Base-by-base conservation (phyloP, 2,329 filamentous ascomycete genomes). In the Pseudogymnoascus destructans region DNA sequence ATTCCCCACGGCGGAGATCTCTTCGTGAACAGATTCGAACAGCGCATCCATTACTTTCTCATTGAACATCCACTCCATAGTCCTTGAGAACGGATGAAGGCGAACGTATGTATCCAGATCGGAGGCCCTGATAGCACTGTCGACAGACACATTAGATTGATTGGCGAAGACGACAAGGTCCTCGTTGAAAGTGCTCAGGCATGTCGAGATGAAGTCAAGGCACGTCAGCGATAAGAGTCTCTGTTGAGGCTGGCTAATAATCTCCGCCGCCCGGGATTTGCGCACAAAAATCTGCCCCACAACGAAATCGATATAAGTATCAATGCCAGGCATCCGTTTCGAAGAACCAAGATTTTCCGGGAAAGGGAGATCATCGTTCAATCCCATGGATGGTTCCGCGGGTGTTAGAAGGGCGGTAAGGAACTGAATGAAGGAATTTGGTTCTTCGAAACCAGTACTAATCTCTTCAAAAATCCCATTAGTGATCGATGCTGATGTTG, bases 41-140 rank as follows among this genome's bases (percentile, higher is more conserved):
- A 98, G 73, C 11, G 85, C 81, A 63, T 80, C 81, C 66, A 95
- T 82, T 19, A 96, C 88, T 63, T 86, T 89, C 66, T 95, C 89
- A 68, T 95, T 96, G 71, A 95, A 95, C 72, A 98, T 81, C 90
- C 93, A 97, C 68, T 98, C 93, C 87, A 97, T 96, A 13, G 95
- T 85, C 60, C 95, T 83, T 2, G 88, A 84, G 67, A 97, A 98
- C 0, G 95, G 92, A 72, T 98, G 95, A 57, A 95, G 79, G 21
- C 84, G 82, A 60, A 93, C 83, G 68, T 98, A 99, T 5, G 80
- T 79, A 55, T 84, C 81, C 3, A 97, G 75, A 59, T 87, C 87
- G 2, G 85, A 86, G 3, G 88, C 79, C 40, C 79, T 79, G 63
- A 95, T 88, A 13, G 86, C 81, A 8, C 79, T 73, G 68, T 96